These are phyloP conservation scores for Tetracladium setigerum DNA, from an alignment of 495 filamentous ascomycete species.

Conservation along the genomic window DNA sequence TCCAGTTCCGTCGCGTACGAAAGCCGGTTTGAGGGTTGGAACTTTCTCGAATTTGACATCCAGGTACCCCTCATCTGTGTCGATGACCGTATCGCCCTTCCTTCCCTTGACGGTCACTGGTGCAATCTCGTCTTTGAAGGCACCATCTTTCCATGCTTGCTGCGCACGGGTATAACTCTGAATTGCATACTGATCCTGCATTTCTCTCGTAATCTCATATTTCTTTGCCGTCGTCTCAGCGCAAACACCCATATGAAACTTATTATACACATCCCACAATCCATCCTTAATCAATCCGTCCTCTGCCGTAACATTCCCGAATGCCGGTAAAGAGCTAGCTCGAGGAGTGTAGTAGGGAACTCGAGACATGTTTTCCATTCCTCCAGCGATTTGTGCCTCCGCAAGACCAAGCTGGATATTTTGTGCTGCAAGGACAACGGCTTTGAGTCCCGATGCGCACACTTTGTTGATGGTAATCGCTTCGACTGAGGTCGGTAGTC, in stretches of 20 bases:
- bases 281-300: conserved; percentile 95
- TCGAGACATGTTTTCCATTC: conserved; percentile 95
- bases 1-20: conserved; percentile 72
- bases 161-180: conserved; percentile 81
- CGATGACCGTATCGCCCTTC: conserved; percentile 74
- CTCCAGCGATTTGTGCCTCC: conserved; percentile 83
- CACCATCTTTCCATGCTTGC: conserved; percentile 72
- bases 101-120: conserved; percentile 75
- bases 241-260: conserved; percentile 96
- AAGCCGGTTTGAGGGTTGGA: conserved; percentile 80
- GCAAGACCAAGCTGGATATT: conserved; percentile 87
- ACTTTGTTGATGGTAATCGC: conserved; percentile 95
- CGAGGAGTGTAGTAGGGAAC: conserved; percentile 88
- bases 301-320: conserved; percentile 78
- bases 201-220: conserved; percentile 66
- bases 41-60: conserved; percentile 80
- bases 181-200: conserved; percentile 87
- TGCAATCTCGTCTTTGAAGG: conserved; percentile 79
- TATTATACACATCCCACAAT: conserved; percentile 91
- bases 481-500: conserved; percentile 69
- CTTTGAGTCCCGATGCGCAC: conserved; percentile 89
- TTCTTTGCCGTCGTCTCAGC: conserved; percentile 95
- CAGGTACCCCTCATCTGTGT: conserved; percentile 81
- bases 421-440: conserved; percentile 82
- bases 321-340: conserved; percentile 64